Evolutionary conservation across 2,329 filamentous ascomycete species (phyloP).

Genomic region (Sodiomyces alkalinus): DNA sequence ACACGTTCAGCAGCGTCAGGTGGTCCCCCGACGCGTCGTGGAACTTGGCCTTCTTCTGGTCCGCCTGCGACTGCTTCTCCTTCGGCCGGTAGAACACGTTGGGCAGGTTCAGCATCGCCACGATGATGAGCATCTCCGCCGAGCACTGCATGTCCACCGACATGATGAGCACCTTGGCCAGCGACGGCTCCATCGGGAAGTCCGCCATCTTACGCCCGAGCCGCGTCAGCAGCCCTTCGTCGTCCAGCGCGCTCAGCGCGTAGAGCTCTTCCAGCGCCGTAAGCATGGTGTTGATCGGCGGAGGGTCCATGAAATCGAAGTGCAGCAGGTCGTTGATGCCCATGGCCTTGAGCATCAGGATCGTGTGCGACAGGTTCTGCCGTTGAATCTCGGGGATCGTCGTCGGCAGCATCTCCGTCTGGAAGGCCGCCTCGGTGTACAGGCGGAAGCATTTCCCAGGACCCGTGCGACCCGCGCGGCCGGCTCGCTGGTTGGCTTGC

Average conservation of each 20-base stretch:
- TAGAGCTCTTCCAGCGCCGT: constrained; percentile 93
- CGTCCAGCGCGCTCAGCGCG: constrained; percentile 77
- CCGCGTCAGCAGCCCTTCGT: constrained; percentile 85
- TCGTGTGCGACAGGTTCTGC: constrained; percentile 82
- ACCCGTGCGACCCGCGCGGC: constrained; percentile 83
- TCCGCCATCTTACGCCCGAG: constrained; percentile 95
- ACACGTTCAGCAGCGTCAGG: constrained; percentile 87
- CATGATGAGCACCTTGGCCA: constrained; percentile 81
- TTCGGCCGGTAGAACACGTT: constrained; percentile 91
- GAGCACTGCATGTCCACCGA: constrained; percentile 80
- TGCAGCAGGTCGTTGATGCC: constrained; percentile 95
- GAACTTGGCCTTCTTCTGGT: constrained; percentile 96
- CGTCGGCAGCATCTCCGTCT: constrained; percentile 92
- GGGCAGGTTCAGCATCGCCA: constrained; percentile 81
- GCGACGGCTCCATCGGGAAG: constrained; percentile 90
- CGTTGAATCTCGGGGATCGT: constrained; percentile 94
- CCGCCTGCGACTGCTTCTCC: constrained; percentile 90
- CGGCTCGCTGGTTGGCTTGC: constrained; percentile 86
- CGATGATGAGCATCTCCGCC: constrained; percentile 87
- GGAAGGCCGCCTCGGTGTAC: constrained; percentile 89
- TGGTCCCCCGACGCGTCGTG: constrained; percentile 92
- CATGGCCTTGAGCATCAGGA: constrained; percentile 97
- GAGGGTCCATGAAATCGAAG: constrained; percentile 98
- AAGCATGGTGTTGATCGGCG: constrained; percentile 94
- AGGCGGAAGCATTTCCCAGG: constrained; percentile 92